A percentile compares a stretch with the other conserved stretches of the same genome.
These are phyloP conservation scores for Extremus antarcticus DNA, from an alignment of 495 filamentous ascomycete species.

Conservation along the genomic window DNA sequence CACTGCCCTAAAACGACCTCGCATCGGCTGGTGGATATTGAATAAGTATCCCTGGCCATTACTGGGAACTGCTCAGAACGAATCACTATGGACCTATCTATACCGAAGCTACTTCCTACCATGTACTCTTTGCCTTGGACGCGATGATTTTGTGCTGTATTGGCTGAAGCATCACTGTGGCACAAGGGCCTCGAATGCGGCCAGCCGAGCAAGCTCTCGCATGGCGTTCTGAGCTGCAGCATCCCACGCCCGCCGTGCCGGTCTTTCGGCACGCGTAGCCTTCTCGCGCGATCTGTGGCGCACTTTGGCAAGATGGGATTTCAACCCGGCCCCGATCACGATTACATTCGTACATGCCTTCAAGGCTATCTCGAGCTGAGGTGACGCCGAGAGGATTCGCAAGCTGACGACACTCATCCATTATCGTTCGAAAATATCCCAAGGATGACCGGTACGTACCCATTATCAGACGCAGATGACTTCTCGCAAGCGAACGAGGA, in stretches of 20 bases:
- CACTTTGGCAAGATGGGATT: no score
- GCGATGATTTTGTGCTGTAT: neutral
- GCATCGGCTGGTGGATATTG: no score
- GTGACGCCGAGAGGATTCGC: no score
- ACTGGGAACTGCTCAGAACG: neutral
- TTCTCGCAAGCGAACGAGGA: neutral
- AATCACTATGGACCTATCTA: no score
- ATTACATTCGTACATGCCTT: neutral
- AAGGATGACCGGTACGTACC: no score
- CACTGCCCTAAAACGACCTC: neutral
- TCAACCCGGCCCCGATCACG: neutral
- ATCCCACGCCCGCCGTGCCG: neutral
- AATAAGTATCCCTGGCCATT: neutral
- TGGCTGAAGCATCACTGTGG: neutral
- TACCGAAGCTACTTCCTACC: no score
- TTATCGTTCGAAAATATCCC: no score
- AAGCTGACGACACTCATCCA: neutral
- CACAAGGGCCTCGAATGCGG: neutral
- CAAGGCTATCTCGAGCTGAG: no score
- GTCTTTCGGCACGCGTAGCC: neutral
- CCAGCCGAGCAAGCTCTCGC: neutral
- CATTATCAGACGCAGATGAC: no score
- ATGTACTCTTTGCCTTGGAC: neutral
- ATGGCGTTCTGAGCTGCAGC: neutral
- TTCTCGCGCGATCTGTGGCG: neutral